Percentiles rank a stretch among this genome's conserved stretches.
phyloP scores from a whole-genome alignment of 148 eudicot genomes.

The Dianthus caryophyllus region DNA sequence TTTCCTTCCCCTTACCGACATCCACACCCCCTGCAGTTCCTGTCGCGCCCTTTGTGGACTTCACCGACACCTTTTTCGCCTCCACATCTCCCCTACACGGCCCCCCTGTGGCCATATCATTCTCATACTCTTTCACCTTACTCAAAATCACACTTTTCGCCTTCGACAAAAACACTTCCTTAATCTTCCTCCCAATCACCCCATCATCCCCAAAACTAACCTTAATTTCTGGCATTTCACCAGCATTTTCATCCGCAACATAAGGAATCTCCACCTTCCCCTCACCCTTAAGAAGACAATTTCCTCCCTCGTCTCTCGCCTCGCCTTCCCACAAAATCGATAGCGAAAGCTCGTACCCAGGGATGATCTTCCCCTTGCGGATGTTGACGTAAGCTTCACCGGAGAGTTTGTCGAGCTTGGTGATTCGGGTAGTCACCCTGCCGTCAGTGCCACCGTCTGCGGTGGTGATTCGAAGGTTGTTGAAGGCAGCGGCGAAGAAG shows the following conservation, averaged over 20 bases:
- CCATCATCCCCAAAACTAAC: slow-evolving; percentile 56
- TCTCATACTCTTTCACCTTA: slow-evolving; percentile 62
- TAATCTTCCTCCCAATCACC: slow-evolving; percentile 45
- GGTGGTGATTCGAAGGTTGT: slow-evolving; percentile 38
- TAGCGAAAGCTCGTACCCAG: slow-evolving; percentile 74
- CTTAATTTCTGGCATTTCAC: slow-evolving; percentile 64
- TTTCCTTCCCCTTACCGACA: slow-evolving; percentile 24
- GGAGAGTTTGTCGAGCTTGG: slow-evolving; percentile 40
- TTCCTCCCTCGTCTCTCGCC: slow-evolving; percentile 42
- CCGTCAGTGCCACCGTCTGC: slow-evolving; percentile 68
- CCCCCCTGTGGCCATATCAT: slow-evolving; percentile 82
- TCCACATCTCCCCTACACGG: slow-evolving; percentile 78
- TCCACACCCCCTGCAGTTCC: background rate
- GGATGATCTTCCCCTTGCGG: slow-evolving; percentile 88
- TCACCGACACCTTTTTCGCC: slow-evolving; percentile 34
- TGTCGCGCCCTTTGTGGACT: slow-evolving; percentile 5
- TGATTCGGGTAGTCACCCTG: slow-evolving; percentile 35
- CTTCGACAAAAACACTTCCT: slow-evolving; percentile 52
- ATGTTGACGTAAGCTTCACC: slow-evolving; percentile 93
- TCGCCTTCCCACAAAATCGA: slow-evolving; percentile 58
- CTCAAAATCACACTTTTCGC: slow-evolving; percentile 61
- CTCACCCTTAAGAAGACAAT: slow-evolving; percentile 24
- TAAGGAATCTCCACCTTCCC: slow-evolving; percentile 77
- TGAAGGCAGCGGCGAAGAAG: slow-evolving; percentile 41
- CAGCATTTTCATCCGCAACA: slow-evolving; percentile 76